Base-by-base conservation (phyloP, 495 filamentous ascomycete genomes). In the Aspergillus incahuasiensis region DNA sequence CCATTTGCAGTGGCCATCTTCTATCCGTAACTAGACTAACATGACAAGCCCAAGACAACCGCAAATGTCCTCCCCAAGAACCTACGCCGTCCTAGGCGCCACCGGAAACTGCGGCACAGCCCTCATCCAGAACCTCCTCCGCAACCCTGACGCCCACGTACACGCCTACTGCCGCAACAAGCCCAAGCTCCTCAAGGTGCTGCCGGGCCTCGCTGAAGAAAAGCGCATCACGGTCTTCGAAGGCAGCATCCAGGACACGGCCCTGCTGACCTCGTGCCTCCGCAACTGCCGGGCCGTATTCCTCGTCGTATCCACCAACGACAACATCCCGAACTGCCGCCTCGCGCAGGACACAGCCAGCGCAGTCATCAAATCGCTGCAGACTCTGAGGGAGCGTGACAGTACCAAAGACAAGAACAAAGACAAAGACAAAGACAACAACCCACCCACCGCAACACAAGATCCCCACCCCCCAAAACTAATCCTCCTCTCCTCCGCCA, bases 101-200 rank as follows among this genome's bases (percentile, higher is more conserved):
- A 69, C 61, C 25, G 66, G 67, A 6, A 55, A 53, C 18, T 61
- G 59, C 11, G 67, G 65, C 35, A 38, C 43, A 5, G 57, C 63
- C 3, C 22, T 80, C n/a, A 58, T 79, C 40, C 28, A 63, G 19
- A 64, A 62, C 25, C 68, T 80, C 6, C 62, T 75, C 5, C 6
- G 39, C 64, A 15, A 30, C 19, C 11, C 63, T 7, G 6, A 2
- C 13, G 6, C 63, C 6, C 45, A 58, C 6, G 64, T 77, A 55
- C 48, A 71, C 50, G 69, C 69, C 22, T 75, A 73, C 59, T 67
- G 64, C 42, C 75, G 74, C 42, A 68, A 66, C 51, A 61, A 63
- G 25, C 38, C 34, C 63, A n/a, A 40, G 49, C 3, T 28, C 25
- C 25, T 28, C 4, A 3, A 8, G 3, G 56, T 66, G 11, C 16